Conservation (phyloP, 805 yeast species). For the Starmerella roubikii region DNA sequence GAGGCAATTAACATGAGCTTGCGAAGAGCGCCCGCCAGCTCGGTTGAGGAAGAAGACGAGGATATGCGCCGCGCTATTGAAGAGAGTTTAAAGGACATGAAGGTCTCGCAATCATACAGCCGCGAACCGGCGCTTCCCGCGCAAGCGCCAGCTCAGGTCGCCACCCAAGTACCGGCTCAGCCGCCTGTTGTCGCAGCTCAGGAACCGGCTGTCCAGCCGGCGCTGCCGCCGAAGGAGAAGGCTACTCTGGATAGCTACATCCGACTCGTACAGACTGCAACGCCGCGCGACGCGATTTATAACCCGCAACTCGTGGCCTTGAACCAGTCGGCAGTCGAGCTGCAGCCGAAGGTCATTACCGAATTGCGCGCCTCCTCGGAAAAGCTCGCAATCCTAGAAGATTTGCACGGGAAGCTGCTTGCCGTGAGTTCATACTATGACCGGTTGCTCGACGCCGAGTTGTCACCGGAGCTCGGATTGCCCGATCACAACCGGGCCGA, state of each 20-base stretch:
- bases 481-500: neutral
- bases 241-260: constrained; percentile 9
- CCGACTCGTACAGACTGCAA: constrained; percentile 9
- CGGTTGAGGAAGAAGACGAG: constrained; percentile 63
- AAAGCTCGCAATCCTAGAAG: constrained; percentile 19
- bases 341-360: constrained; percentile 18
- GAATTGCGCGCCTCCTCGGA: constrained; percentile 17
- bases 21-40: constrained; percentile 35
- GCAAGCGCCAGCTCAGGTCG: too few species aligned
- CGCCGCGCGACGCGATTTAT: constrained; percentile 19
- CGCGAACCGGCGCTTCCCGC: too few species aligned
- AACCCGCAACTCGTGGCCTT: constrained; percentile 13
- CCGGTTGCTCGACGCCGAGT: constrained; percentile 19
- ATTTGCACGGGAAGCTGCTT: constrained; percentile 18
- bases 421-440: constrained; percentile 20
- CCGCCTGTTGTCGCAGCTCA: neutral
- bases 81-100: constrained; percentile 67
- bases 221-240: constrained; percentile 9
- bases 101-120: too few species aligned
- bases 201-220: constrained; percentile 2
- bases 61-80: constrained; percentile 90
- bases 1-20: constrained; percentile 70
- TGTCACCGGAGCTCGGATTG: constrained; percentile 10
- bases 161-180: neutral
- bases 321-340: constrained; percentile 13